Evolutionary conservation across 2,329 filamentous ascomycete species (phyloP), one percentile per base, ranked within the genome.

Genomic region (Ilyonectria destructans): DNA sequence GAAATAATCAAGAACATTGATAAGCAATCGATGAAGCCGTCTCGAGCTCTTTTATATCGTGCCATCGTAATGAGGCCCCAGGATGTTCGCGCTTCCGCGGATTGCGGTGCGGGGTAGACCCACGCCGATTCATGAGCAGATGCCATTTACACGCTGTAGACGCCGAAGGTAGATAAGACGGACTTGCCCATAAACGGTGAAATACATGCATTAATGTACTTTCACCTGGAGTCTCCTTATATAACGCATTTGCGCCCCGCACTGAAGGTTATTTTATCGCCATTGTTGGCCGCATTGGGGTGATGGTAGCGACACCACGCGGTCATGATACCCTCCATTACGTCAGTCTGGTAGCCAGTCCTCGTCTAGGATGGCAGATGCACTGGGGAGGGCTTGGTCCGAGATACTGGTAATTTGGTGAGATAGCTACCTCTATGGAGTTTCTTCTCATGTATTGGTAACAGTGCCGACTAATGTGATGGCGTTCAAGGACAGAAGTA

Each of bases 101-200:
- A n/a, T n/a, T n/a, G 40, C 40, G 40, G 40, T 43, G 40, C 40
- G 40, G 40, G 40, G 40, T 43, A 43, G 17, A 43, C 40, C 40
- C 15, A 40, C 37, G 40, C 6, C 40, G n/a, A 43, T 43, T 43
- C 7, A 43, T 43, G 17, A 43, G 8, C 6, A n/a, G 40, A n/a
- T 17, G 15, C 5, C 40, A 43, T 43, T n/a, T 43, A 43, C 15
- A 43, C 40, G 40, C 40, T 8, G 15, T 43, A 43, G 15, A 43
- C 40, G 40, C 40, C 40, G 15, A 43, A 43, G 40, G 40, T 43
- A 43, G 40, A 43, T 43, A 43, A 43, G 40, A 43, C 17, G n/a
- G 26, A 26, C 40, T 43, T 43, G 40, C 40, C 37, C 40, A 43
- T 43, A n/a, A 43, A 19, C 40, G 40, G 40, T 19, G 17, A 43